Percentiles rank a stretch among this genome's conserved stretches.
Conservation (phyloP, 2,329 filamentous ascomycete species). For the Penicillium palitans region DNA sequence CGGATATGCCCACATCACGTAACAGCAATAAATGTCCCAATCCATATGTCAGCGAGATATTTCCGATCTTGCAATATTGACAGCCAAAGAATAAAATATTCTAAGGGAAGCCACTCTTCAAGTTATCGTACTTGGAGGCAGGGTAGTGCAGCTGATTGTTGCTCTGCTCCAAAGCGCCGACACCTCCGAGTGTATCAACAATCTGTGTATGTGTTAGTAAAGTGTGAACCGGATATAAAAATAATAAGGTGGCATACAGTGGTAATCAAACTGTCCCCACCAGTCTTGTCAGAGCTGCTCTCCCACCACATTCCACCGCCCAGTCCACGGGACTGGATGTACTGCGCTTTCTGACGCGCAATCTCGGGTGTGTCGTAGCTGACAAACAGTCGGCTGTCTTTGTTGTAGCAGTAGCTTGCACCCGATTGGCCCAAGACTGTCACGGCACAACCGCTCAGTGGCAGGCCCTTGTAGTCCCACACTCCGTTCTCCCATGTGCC, state of each 20-base stretch:
- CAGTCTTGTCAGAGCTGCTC: constrained; percentile 71
- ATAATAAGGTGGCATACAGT: constrained; percentile 40
- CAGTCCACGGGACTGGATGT: constrained; percentile 64
- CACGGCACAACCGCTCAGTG: constrained; percentile 64
- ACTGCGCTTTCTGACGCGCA: constrained; percentile 69
- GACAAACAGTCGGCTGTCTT: constrained; percentile 61
- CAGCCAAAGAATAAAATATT: not conserved
- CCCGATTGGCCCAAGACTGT: constrained; percentile 59
- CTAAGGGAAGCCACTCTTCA: constrained; percentile 34
- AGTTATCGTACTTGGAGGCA: constrained; percentile 55
- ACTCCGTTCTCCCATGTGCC: constrained; percentile 84
- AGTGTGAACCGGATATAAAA: not conserved
- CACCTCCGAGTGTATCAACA: constrained; percentile 36
- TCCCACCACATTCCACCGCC: constrained; percentile 99
- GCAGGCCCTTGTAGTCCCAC: constrained; percentile 85
- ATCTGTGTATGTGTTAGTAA: constrained; percentile 25
- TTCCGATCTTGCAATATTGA: constrained; percentile 1
- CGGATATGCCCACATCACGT: not conserved
- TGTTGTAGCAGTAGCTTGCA: constrained; percentile 74
- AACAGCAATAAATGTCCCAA: not conserved
- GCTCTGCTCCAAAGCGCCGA: constrained; percentile 44
- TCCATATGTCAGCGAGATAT: constrained; percentile 1
- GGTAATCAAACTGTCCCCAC: constrained; percentile 65
- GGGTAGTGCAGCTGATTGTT: constrained; percentile 55
- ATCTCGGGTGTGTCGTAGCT: constrained; percentile 73